Evolutionary conservation across 2,329 filamentous ascomycete species (phyloP).

Genomic region (Penicillium brevicompactum): DNA sequence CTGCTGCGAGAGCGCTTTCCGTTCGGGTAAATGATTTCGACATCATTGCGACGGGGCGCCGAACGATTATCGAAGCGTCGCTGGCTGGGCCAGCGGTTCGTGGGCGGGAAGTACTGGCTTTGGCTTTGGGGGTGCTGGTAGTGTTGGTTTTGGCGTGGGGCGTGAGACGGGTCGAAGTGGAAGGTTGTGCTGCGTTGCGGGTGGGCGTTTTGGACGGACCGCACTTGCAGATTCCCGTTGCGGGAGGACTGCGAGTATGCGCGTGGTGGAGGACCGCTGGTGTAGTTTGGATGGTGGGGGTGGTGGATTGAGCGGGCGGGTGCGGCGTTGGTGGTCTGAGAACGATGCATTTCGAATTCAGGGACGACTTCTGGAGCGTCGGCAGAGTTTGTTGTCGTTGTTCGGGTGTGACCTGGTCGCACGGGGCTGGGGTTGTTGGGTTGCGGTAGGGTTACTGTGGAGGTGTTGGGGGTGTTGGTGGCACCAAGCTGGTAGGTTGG

Average conservation of each 20-base stretch:
- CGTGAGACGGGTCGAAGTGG: constrained; percentile 27
- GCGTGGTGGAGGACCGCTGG: constrained; percentile 20
- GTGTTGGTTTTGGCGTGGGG: constrained; percentile 28
- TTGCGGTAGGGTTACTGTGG: constrained; percentile 6
- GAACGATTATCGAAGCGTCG: constrained; percentile 23
- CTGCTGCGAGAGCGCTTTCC: constrained; percentile 37
- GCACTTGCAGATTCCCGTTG: constrained; percentile 5
- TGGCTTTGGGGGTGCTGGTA: background rate
- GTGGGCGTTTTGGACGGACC: constrained; percentile 3
- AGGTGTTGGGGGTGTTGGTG: background rate
- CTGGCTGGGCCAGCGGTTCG: constrained; percentile 25
- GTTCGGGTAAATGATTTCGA: constrained; percentile 38
- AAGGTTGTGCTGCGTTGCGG: constrained; percentile 24
- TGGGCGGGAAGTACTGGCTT: constrained; percentile 16
- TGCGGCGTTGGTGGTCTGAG: constrained; percentile 21
- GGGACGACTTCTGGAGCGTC: constrained; percentile 39
- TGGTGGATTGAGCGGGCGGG: constrained; percentile 25
- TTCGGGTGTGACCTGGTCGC: constrained; percentile 17
- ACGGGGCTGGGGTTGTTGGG: background rate
- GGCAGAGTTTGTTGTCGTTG: constrained; percentile 36
- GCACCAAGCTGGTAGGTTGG: background rate
- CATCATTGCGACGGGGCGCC: constrained; percentile 33
- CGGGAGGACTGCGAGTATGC: constrained; percentile 20
- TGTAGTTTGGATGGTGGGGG: constrained; percentile 30
- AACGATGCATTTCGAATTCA: constrained; percentile 27